Percentiles rank a stretch among this genome's conserved stretches.
These are phyloP conservation scores for Recurvomyces mirabilis DNA, from an alignment of 495 filamentous ascomycete genomes.

Conservation along the genomic window DNA sequence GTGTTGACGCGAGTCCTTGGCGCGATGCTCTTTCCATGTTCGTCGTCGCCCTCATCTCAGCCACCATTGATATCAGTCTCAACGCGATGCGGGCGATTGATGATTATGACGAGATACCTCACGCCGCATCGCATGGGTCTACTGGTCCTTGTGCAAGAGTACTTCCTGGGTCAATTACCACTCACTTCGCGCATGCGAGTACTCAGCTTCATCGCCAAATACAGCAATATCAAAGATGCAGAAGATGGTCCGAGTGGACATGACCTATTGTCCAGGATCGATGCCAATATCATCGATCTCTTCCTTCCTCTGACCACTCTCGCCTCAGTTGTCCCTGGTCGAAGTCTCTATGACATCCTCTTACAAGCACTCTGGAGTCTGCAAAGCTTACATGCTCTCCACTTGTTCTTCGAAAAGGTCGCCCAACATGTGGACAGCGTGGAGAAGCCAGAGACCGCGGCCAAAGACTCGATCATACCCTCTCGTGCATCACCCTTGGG, in stretches of 20 bases:
- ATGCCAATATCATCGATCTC: slow-evolving; percentile 41
- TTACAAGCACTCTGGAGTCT: slow-evolving; percentile 74
- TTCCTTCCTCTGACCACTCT: slow-evolving; percentile 55
- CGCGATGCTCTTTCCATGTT: too few species aligned
- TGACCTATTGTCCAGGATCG: background rate
- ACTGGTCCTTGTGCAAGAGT: slow-evolving; percentile 68
- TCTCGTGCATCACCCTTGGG: slow-evolving; percentile 70
- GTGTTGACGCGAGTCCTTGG: too few species aligned
- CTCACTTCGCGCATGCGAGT: slow-evolving; percentile 49
- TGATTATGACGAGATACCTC: slow-evolving; percentile 61
- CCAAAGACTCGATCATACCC: slow-evolving; percentile 5
- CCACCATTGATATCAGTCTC: too few species aligned
- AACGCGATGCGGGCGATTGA: too few species aligned
- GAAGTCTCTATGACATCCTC: slow-evolving; percentile 73
- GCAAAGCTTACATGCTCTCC: slow-evolving; percentile 65
- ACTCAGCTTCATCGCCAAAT: slow-evolving; percentile 70
- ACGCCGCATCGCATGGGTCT: slow-evolving; percentile 78
- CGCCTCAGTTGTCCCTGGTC: slow-evolving; percentile 61
- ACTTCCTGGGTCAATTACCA: slow-evolving; percentile 42
- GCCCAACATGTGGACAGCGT: slow-evolving; percentile 10
- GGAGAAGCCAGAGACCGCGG: slow-evolving; percentile 1
- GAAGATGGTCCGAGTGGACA: background rate
- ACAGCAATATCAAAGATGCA: slow-evolving; percentile 45
- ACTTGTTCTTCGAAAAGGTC: slow-evolving; percentile 26
- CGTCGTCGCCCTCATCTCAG: too few species aligned